phyloP scores from a whole-genome alignment of 2,329 filamentous ascomycete genomes.

The Elsinoe ampelina region DNA sequence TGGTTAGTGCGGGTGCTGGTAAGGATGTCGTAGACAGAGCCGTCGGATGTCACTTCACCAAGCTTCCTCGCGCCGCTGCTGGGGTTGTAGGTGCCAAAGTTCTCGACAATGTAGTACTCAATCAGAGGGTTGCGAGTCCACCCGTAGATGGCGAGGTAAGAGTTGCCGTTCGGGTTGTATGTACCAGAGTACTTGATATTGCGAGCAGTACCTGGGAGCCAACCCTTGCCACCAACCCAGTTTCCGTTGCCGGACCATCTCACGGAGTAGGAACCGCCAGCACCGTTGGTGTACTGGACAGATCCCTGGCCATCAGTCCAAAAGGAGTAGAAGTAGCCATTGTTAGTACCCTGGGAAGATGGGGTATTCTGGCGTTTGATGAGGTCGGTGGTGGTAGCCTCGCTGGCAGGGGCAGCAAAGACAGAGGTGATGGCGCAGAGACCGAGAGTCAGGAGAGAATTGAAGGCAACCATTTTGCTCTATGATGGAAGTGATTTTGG shows the following conservation, averaged over 20 bases:
- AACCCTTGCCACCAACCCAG: conserved; percentile 51
- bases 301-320: conserved; percentile 47
- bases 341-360: conserved; percentile 43
- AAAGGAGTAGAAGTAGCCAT: conserved; percentile 53
- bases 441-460: conserved; percentile 30
- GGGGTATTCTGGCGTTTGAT: conserved; percentile 34
- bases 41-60: conserved; percentile 44
- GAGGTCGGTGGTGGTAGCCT: conserved; percentile 27
- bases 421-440: conserved; percentile 26
- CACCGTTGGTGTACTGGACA: conserved; percentile 48
- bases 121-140: conserved; percentile 47
- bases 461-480: conserved; percentile 35
- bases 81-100: conserved; percentile 42
- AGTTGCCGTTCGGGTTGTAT: conserved; percentile 41
- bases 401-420: conserved; percentile 29
- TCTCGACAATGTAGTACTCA: conserved; percentile 52
- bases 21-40: conserved; percentile 46
- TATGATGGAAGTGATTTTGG: not conserved
- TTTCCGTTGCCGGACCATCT: conserved; percentile 42
- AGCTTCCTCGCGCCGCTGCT: conserved; percentile 37
- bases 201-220: conserved; percentile 43
- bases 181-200: conserved; percentile 42
- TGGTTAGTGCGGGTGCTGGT: conserved; percentile 36
- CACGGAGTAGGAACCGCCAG: conserved; percentile 39
- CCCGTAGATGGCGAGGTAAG: conserved; percentile 49